Evolutionary conservation across 192 early-diverging fungal species (phyloP).

Genomic region (Chytriomyces sp.): DNA sequence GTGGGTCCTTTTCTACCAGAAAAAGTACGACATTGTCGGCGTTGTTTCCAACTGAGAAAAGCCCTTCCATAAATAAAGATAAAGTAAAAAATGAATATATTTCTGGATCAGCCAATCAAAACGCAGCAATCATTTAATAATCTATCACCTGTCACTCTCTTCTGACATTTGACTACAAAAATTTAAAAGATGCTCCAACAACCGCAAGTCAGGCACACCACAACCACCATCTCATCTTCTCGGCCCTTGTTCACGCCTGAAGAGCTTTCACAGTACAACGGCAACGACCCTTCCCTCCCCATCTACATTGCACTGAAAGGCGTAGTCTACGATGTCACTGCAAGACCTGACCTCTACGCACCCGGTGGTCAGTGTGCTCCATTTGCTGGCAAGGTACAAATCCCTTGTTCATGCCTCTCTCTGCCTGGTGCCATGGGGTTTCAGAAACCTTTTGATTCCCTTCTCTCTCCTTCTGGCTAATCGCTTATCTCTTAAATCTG

Average conservation of each 20-base stretch:
- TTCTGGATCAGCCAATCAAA: background rate
- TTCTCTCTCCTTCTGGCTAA: no score
- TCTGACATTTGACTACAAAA: no score
- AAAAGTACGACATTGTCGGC: constrained; percentile 77
- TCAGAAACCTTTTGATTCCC: no score
- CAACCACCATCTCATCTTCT: background rate
- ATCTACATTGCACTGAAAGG: background rate
- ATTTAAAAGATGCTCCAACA: no score
- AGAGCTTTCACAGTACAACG: background rate
- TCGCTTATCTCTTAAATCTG: background rate
- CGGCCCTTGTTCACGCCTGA: background rate
- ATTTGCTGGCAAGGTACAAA: constrained; percentile 10
- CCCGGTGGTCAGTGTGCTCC: background rate
- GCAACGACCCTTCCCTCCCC: background rate
- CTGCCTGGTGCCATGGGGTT: no score
- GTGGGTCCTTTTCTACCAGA: constrained; percentile 73
- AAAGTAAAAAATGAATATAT: no score
- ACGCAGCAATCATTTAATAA: no score
- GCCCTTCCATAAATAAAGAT: no score
- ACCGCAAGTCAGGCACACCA: background rate
- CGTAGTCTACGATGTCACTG: background rate
- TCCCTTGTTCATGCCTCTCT: no score
- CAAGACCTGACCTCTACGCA: background rate
- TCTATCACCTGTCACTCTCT: no score
- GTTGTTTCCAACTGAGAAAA: constrained; percentile 41